Evolutionary conservation across 805 yeast species (phyloP).

Genomic region (Nakazawaea populi): DNA sequence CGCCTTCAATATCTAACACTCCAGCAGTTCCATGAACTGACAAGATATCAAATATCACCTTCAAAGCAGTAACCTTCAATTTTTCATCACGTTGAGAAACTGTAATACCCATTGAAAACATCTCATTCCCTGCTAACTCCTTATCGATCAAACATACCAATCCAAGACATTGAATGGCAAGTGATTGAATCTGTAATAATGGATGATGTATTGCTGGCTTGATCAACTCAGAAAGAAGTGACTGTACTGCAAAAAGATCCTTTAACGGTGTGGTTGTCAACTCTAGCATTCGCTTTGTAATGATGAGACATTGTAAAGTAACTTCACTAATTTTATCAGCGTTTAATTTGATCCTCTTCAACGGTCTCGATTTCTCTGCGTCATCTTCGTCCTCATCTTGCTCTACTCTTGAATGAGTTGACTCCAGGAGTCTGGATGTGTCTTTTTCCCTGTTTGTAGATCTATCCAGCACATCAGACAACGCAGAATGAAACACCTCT

Average conservation of each 20-base stretch:
- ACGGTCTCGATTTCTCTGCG: conserved; percentile 25
- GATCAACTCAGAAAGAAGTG: conserved; percentile 71
- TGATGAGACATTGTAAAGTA: conserved; percentile 55
- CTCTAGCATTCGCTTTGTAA: conserved; percentile 67
- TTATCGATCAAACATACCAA: conserved; percentile 70
- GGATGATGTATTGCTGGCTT: conserved; percentile 69
- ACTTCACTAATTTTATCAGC: conserved; percentile 38
- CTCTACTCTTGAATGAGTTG: conserved; percentile 13
- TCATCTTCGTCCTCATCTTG: conserved; percentile 19
- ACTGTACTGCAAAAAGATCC: conserved; percentile 57
- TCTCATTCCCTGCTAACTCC: conserved; percentile 56
- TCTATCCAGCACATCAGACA: conserved; percentile 26
- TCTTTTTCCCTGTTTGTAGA: not conserved
- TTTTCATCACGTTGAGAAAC: conserved; percentile 62
- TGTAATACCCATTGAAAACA: conserved; percentile 63
- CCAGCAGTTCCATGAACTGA: conserved; percentile 64
- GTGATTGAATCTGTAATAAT: conserved; percentile 46
- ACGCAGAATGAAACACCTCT: conserved; percentile 43
- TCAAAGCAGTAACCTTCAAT: conserved; percentile 55
- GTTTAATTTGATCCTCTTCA: conserved; percentile 31
- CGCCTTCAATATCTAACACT: conserved; percentile 46
- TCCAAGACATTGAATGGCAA: conserved; percentile 75
- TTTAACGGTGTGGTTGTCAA: conserved; percentile 58
- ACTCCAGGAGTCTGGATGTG: conserved; percentile 17
- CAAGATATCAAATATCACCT: conserved; percentile 71